Evolutionary conservation across 2,329 filamentous ascomycete genomes (phyloP).

Genomic region (Orbilia javanica): DNA sequence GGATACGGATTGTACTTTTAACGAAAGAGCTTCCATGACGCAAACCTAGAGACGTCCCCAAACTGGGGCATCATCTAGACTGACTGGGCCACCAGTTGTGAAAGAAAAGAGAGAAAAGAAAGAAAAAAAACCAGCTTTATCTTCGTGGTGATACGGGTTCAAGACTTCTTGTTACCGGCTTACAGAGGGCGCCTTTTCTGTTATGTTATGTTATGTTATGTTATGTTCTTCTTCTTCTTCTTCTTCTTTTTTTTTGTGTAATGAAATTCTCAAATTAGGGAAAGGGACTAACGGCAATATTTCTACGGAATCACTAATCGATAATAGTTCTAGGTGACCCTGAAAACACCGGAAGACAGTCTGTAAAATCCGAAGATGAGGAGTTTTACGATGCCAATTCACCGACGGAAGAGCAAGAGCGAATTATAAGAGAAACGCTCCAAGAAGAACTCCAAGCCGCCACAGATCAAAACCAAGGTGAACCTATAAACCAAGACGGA

Average conservation of each 20-base stretch:
- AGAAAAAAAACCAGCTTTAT: too few species aligned
- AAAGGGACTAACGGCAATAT: background rate
- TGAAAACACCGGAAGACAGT: background rate
- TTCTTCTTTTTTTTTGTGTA: too few species aligned
- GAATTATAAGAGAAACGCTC: background rate
- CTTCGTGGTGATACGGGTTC: conserved; percentile 9
- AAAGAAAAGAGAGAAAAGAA: too few species aligned
- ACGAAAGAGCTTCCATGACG: background rate
- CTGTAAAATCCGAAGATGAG: background rate
- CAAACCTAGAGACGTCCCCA: background rate
- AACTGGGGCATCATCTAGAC: conserved; percentile 39
- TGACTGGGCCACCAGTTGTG: conserved; percentile 30
- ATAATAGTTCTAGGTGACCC: conserved; percentile 1
- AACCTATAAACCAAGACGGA: background rate
- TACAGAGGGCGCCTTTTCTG: too few species aligned
- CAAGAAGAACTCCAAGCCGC: background rate
- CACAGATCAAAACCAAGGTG: background rate
- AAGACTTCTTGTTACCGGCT: background rate
- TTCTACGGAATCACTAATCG: conserved; percentile 3
- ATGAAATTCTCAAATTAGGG: too few species aligned
- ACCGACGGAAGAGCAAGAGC: conserved; percentile 6
- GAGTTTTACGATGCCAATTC: background rate
- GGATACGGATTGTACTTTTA: conserved; percentile 26
- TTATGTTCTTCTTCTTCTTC: too few species aligned
- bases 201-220: too few species aligned